Evolutionary conservation across 2,329 filamentous ascomycete genomes (phyloP).

Genomic region (Colletotrichum limetticola): DNA sequence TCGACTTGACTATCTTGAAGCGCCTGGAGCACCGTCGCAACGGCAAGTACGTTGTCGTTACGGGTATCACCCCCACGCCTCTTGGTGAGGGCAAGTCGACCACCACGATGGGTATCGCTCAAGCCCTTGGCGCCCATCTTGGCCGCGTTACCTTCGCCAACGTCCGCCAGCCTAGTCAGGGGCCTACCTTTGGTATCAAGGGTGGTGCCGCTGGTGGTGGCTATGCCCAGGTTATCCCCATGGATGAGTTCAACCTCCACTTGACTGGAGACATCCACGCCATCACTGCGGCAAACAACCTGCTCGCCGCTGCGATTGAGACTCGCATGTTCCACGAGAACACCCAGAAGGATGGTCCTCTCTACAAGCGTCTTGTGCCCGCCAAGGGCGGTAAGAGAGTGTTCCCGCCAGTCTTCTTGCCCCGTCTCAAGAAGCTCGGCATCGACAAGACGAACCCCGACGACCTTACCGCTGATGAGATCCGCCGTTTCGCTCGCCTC

Average conservation of each 20-base stretch:
- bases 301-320: conserved; percentile 95
- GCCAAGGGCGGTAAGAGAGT: conserved; percentile 88
- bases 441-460: conserved; percentile 96
- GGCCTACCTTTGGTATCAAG: conserved; percentile 98
- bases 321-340: conserved; percentile 98
- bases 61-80: conserved; percentile 95
- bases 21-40: conserved; percentile 88
- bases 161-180: conserved; percentile 95
- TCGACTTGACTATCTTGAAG: conserved; percentile 84
- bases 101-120: conserved; percentile 93
- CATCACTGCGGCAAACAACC: conserved; percentile 95
- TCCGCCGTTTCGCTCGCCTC: conserved; percentile 86
- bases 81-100: conserved; percentile 98
- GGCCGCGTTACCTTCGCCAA: conserved; percentile 93
- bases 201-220: conserved; percentile 96
- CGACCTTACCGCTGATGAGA: conserved; percentile 90
- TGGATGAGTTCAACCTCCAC: conserved; percentile 99
- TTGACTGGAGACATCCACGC: conserved; percentile 98
- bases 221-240: conserved; percentile 98
- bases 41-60: conserved; percentile 91
- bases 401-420: conserved; percentile 92
- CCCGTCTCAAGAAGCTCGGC: conserved; percentile 92
- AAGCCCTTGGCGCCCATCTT: conserved; percentile 90
- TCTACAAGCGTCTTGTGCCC: conserved; percentile 90
- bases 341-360: conserved; percentile 88